phyloP scores from a whole-genome alignment of 2,329 filamentous ascomycete genomes.

The Laburnicola sp. region DNA sequence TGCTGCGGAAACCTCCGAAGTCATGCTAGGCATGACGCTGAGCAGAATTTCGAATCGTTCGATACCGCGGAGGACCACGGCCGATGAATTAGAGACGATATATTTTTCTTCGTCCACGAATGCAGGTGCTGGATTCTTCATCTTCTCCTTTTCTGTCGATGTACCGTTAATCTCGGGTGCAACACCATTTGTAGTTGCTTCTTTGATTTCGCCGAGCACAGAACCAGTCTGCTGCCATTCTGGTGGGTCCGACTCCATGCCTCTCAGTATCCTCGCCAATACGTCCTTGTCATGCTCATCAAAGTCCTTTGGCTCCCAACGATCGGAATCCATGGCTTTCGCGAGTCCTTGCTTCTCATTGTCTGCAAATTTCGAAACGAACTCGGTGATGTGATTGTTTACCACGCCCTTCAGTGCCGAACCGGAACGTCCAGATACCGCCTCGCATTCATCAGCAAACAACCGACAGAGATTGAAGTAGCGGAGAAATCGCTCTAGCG shows the following conservation, averaged over 20 bases:
- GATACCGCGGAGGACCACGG: slow-evolving; percentile 78
- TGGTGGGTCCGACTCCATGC: slow-evolving; percentile 70
- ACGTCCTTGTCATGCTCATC: slow-evolving; percentile 62
- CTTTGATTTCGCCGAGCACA: slow-evolving; percentile 30
- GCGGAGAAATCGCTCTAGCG: slow-evolving; percentile 71
- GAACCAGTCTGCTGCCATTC: slow-evolving; percentile 65
- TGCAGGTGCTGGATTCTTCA: slow-evolving; percentile 61
- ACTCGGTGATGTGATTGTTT: slow-evolving; percentile 79
- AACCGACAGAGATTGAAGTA: slow-evolving; percentile 82
- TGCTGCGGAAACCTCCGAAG: slow-evolving; percentile 75
- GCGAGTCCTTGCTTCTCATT: slow-evolving; percentile 73
- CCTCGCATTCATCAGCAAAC: slow-evolving; percentile 85
- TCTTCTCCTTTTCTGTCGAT: slow-evolving; percentile 35
- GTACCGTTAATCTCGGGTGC: slow-evolving; percentile 37
- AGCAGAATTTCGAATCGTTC: slow-evolving; percentile 82
- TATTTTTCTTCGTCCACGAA: slow-evolving; percentile 83
- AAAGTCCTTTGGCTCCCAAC: slow-evolving; percentile 79
- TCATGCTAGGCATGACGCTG: slow-evolving; percentile 84
- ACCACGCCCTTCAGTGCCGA: slow-evolving; percentile 76
- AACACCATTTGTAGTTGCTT: slow-evolving; percentile 26
- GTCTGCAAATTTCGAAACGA: slow-evolving; percentile 72
- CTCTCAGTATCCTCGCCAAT: slow-evolving; percentile 66
- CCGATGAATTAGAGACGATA: slow-evolving; percentile 80
- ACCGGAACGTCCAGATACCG: slow-evolving; percentile 77
- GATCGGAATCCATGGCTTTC: slow-evolving; percentile 76